These are phyloP conservation scores for Cladosporium colombiae DNA, from an alignment of 2,329 filamentous ascomycete species.

Conservation along the genomic window DNA sequence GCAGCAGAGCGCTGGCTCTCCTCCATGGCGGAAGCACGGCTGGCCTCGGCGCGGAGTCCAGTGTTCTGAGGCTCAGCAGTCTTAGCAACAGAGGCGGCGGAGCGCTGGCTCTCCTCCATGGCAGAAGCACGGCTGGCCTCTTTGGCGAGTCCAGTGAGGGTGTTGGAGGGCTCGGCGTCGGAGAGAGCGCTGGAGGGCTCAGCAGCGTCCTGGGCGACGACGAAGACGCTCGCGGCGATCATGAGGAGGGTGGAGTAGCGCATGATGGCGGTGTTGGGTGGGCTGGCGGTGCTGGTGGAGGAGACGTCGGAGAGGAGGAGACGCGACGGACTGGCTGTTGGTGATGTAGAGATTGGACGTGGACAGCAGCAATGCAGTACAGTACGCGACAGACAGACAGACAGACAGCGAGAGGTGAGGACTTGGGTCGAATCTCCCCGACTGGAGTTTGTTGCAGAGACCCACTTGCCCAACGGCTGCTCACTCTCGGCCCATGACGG, in stretches of 20 bases:
- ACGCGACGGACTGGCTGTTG: slow-evolving; percentile 16
- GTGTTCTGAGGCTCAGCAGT: slow-evolving; percentile 10
- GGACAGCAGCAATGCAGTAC: slow-evolving; percentile 16
- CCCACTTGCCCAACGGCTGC: slow-evolving; percentile 11
- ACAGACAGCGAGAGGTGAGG: slow-evolving; percentile 2
- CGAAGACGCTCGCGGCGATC: slow-evolving; percentile 19
- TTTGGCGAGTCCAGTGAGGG: slow-evolving; percentile 15
- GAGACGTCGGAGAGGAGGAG: neutral
- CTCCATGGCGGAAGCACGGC: slow-evolving; percentile 13
- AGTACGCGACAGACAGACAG: slow-evolving; percentile 15
- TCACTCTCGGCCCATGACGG: slow-evolving; percentile 11
- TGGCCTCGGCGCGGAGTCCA: slow-evolving; percentile 9
- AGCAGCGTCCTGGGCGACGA: slow-evolving; percentile 15
- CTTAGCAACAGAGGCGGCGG: slow-evolving; percentile 6
- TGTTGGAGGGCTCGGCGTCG: slow-evolving; percentile 8
- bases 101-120: slow-evolving; percentile 19
- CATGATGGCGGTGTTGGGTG: slow-evolving; percentile 14
- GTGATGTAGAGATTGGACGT: neutral
- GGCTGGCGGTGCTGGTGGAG: neutral
- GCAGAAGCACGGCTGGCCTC: slow-evolving; percentile 16
- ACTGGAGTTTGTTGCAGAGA: slow-evolving; percentile 14
- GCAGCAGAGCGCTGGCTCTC: slow-evolving; percentile 14
- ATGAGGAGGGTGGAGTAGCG: slow-evolving; percentile 19
- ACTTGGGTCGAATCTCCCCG: neutral
- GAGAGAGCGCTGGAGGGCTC: neutral